A percentile compares a stretch with the other conserved stretches of the same genome.
These are phyloP conservation scores for Entamoeba moshkovskii DNA, from an alignment of 208 protist genomes.

Conservation along the genomic window DNA sequence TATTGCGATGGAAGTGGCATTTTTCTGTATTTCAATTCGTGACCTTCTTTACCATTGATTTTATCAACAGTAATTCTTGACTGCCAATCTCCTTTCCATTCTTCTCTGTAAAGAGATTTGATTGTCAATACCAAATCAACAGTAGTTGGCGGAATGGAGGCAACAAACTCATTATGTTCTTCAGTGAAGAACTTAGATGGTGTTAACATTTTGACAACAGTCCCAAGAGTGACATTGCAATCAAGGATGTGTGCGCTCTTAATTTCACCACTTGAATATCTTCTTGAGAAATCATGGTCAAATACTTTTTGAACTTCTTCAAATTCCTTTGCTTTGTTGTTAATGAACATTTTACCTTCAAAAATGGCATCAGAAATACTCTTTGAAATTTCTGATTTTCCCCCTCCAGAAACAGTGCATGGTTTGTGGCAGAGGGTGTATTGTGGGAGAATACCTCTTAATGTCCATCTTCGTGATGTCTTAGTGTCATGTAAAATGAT, in stretches of 20 bases:
- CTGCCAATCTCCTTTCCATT: slow-evolving; percentile 21
- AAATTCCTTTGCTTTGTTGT: slow-evolving; percentile 25
- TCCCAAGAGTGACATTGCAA: slow-evolving; percentile 24
- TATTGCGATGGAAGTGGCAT: slow-evolving; percentile 10
- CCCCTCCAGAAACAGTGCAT: slow-evolving; percentile 35
- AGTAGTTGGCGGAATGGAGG: slow-evolving; percentile 3
- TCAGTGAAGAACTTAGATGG: slow-evolving; percentile 13
- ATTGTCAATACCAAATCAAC: slow-evolving; percentile 20
- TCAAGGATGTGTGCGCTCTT: neutral
- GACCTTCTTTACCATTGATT: slow-evolving; percentile 31
- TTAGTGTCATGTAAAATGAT: slow-evolving; percentile 26
- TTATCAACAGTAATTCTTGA: slow-evolving; percentile 32
- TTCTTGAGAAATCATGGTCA: slow-evolving; percentile 28
- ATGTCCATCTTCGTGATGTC: slow-evolving; percentile 13
- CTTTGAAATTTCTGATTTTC: slow-evolving; percentile 46
- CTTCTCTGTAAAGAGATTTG: slow-evolving; percentile 27
- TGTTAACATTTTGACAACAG: slow-evolving; percentile 34
- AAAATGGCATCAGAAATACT: slow-evolving; percentile 32
- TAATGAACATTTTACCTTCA: slow-evolving; percentile 25
- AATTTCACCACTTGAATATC: slow-evolving; percentile 12
- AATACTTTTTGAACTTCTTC: slow-evolving; percentile 23
- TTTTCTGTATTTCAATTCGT: slow-evolving; percentile 32
- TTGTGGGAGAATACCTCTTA: slow-evolving; percentile 23
- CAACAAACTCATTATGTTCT: slow-evolving; percentile 32
- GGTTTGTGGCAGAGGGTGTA: slow-evolving; percentile 27